Conservation (phyloP, 176 grass and related monocot species). For the Carex scoparia region DNA sequence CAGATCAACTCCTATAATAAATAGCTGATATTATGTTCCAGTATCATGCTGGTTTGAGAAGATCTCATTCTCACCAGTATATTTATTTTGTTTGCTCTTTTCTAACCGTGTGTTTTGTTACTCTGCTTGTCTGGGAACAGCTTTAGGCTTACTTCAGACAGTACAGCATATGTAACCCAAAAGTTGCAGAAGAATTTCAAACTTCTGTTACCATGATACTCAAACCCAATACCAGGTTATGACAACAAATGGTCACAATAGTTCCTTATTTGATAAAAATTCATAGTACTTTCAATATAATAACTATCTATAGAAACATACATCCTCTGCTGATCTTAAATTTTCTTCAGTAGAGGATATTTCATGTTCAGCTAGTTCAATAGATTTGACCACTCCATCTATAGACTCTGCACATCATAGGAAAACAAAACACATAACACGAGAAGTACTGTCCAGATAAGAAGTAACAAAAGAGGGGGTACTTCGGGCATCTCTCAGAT, state of each 20-base stretch:
- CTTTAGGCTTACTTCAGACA: not conserved
- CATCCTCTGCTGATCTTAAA: conserved; percentile 51
- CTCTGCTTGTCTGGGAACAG: not conserved
- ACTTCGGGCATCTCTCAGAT: not conserved
- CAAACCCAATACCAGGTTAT: not conserved
- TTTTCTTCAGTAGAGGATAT: conserved; percentile 48
- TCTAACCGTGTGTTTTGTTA: not conserved
- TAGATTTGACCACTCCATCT: conserved; percentile 36
- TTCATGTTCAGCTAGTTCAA: conserved; percentile 44
- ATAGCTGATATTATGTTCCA: not conserved
- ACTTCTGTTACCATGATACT: not conserved
- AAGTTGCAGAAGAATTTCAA: not conserved
- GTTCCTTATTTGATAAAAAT: not conserved
- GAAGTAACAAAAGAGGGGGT: not conserved
- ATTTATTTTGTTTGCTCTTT: not conserved
- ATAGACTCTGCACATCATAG: conserved; percentile 42
- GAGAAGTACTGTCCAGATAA: not conserved
- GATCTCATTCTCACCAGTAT: not conserved
- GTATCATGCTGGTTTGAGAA: not conserved
- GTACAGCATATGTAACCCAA: not conserved
- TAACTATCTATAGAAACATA: conserved; percentile 22
- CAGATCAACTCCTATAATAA: not conserved
- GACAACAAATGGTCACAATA: conserved; percentile 5
- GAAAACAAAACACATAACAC: not conserved
- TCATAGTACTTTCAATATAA: not conserved